Evolutionary conservation across 495 filamentous ascomycete genomes (phyloP).

Genomic region (Penicillium arizonense): DNA sequence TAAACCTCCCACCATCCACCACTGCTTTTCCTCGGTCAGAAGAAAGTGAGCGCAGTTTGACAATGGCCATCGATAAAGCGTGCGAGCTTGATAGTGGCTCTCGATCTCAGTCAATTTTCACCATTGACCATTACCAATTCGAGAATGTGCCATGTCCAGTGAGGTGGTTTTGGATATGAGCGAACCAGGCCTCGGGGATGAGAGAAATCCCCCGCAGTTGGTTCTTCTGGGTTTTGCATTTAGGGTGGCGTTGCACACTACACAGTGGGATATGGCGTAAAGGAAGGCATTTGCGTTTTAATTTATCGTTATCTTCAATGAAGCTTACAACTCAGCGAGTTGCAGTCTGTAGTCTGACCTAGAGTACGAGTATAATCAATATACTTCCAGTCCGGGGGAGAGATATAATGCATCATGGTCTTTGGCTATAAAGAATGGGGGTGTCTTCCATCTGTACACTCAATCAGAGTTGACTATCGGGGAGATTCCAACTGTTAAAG

Average conservation of each 20-base stretch:
- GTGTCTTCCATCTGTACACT: too few species aligned
- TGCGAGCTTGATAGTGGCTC: background rate
- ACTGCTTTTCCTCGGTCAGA: background rate
- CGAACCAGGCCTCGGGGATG: background rate
- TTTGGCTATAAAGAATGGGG: too few species aligned
- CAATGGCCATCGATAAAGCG: too few species aligned
- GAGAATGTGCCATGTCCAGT: background rate
- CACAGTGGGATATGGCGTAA: constrained; percentile 12
- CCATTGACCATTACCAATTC: background rate
- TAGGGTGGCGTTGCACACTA: constrained; percentile 15
- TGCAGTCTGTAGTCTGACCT: background rate
- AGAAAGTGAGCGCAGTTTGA: background rate
- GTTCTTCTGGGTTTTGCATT: constrained; percentile 12
- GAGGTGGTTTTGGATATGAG: background rate
- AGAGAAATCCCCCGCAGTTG: background rate
- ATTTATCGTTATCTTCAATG: background rate
- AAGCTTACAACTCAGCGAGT: background rate
- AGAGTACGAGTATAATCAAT: too few species aligned
- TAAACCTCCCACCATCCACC: background rate
- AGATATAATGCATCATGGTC: too few species aligned
- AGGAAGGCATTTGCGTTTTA: constrained; percentile 10
- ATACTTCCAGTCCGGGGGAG: too few species aligned
- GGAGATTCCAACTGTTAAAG: too few species aligned
- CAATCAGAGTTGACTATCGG: too few species aligned
- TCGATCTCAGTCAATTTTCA: background rate